Evolutionary conservation across 331 rosid species (phyloP).

Genomic region (Dryas integrifolia): DNA sequence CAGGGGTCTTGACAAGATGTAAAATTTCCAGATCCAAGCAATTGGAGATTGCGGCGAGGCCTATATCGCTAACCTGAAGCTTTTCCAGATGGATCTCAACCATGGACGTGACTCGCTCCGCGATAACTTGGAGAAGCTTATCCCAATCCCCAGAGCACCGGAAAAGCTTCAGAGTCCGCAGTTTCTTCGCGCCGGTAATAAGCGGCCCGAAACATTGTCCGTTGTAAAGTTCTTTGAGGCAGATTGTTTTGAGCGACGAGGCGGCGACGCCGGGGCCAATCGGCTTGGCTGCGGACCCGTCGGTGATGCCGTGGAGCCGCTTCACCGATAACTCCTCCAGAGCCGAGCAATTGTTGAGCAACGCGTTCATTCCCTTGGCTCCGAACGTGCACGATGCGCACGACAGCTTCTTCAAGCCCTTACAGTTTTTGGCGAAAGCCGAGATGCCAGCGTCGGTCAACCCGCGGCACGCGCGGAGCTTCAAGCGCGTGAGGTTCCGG

Average conservation of each 20-base stretch:
- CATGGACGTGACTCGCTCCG: constrained; percentile 44
- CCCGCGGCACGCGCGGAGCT: constrained; percentile 87
- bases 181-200: constrained; percentile 70
- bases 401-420: constrained; percentile 84
- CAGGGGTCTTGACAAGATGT: constrained; percentile 90
- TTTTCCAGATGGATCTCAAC: constrained; percentile 86
- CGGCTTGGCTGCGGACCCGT: constrained; percentile 53
- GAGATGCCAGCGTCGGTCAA: constrained; percentile 78
- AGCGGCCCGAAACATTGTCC: constrained; percentile 91
- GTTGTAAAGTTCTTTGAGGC: constrained; percentile 83
- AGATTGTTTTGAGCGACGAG: constrained; percentile 55
- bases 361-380: constrained; percentile 88
- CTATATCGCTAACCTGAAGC: constrained; percentile 76
- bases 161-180: constrained; percentile 76
- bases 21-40: constrained; percentile 74
- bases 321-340: constrained; percentile 90
- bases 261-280: constrained; percentile 82
- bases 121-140: constrained; percentile 51
- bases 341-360: constrained; percentile 58
- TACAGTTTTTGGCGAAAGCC: constrained; percentile 75
- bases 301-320: constrained; percentile 81
- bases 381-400: constrained; percentile 95
- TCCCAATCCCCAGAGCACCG: constrained; percentile 98
- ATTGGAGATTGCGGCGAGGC: constrained; percentile 65
- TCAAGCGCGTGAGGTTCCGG: constrained; percentile 84